Evolutionary conservation across 2,329 filamentous ascomycete species (phyloP), one percentile per base, ranked within the genome.

Genomic region (Scytalidium sp.): DNA sequence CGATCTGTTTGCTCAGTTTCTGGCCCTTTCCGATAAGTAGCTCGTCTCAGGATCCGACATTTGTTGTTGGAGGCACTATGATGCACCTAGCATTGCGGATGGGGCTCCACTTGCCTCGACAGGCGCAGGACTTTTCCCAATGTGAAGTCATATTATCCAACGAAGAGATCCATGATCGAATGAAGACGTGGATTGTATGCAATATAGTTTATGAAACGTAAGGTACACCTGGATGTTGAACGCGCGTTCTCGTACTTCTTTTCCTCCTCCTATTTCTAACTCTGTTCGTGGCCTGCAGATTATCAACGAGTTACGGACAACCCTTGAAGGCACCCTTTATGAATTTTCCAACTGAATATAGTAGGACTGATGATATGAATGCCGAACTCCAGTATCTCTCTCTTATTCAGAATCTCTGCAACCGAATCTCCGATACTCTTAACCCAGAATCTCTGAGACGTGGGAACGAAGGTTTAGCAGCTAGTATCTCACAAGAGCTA

Each of bases 71-170:
- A 17, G 87, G 87, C 39, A 80, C 88, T 55, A 89, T 90, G 85
- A 89, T 90, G 80, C 88, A 90, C 69, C 83, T 87, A n/a, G 87
- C 87, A 15, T 89, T 88, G 57, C 86, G 88, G 57, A 88, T 90
- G 54, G 87, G 88, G 17, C 74, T 92, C 43, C 87, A 92, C 61
- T 80, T 87, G 40, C 88, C 87, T 5, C 87, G 86, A 45, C 84
- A 90, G 63, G 87, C 87, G 44, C 86, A 90, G 62, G 88, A 91
- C 66, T 91, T 91, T 64, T 88, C 85, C 1, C 75, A 86, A 46
- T 83, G 86, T 29, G 83, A 81, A 3, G 75, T 88, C 23, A 83
- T 88, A 56, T 72, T 90, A 40, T 84, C 86, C 58, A 84, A 85
- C 58, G 86, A 90, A 62, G 87, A 90, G 57, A 80, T 90, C 50